Evolutionary conservation across 805 yeast species (phyloP).

Genomic region (Saturnispora besseyi): DNA sequence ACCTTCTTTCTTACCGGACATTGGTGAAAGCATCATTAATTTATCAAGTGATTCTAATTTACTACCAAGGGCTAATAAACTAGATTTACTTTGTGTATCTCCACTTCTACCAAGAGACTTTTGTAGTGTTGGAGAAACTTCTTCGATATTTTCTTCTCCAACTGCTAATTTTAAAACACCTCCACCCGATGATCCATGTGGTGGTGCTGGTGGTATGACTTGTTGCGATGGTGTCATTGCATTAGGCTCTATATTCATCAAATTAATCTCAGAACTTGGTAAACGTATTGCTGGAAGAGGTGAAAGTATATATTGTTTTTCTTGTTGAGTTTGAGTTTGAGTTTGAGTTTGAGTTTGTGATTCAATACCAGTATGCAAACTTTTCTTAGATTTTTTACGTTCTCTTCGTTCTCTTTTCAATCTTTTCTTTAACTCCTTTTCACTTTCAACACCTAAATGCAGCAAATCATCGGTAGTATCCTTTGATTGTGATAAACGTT

Average conservation of each 20-base stretch:
- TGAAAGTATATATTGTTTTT: background rate
- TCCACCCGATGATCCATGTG: background rate
- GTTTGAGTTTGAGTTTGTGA: conserved; percentile 3
- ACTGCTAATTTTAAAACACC: background rate
- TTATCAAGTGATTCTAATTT: background rate
- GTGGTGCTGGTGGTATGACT: background rate
- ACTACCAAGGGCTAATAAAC: background rate
- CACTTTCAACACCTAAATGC: conserved; percentile 20
- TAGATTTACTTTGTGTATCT: background rate
- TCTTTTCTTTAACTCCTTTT: conserved; percentile 15
- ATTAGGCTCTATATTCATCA: background rate
- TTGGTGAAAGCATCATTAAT: conserved; percentile 6
- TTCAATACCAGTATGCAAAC: conserved; percentile 14
- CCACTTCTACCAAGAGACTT: conserved; percentile 5
- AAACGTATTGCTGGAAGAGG: background rate
- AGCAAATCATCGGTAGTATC: background rate
- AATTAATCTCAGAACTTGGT: conserved; percentile 3
- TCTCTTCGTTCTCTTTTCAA: conserved; percentile 14
- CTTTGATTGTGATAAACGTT: background rate
- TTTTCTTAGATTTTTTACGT: conserved; percentile 6
- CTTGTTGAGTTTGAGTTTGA: background rate
- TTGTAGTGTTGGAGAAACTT: conserved; percentile 8
- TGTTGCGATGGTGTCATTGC: conserved; percentile 1
- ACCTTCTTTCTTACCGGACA: background rate
- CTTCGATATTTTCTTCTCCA: conserved; percentile 3